Conservation (phyloP, 2,329 filamentous ascomycete species). For the Hypoxylon sp. region DNA sequence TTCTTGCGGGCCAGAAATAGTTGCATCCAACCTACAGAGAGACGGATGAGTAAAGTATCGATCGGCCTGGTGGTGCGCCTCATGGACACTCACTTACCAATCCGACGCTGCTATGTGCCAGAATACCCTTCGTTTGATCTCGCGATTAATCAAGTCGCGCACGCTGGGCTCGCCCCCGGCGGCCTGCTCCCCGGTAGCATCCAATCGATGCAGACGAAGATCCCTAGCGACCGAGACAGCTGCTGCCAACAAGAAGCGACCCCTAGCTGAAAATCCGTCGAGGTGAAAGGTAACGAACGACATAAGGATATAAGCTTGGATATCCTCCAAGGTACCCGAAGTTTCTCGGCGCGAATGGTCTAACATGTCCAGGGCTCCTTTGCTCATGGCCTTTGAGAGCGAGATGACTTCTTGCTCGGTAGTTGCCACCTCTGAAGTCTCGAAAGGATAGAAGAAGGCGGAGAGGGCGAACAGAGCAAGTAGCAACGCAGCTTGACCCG, state of each 20-base stretch:
- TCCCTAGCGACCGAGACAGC: slow-evolving; percentile 32
- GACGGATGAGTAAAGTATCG: not conserved
- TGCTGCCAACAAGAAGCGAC: slow-evolving; percentile 25
- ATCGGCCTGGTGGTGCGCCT: no score
- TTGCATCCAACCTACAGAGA: slow-evolving; percentile 31
- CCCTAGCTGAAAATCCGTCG: slow-evolving; percentile 33
- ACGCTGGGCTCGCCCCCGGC: not conserved
- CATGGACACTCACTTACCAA: slow-evolving; percentile 13
- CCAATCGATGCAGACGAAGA: slow-evolving; percentile 32
- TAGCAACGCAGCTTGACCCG: slow-evolving; percentile 38
- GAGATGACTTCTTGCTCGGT: slow-evolving; percentile 29
- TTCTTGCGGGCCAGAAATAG: slow-evolving; percentile 35
- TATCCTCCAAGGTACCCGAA: slow-evolving; percentile 32
- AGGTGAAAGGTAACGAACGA: slow-evolving; percentile 32
- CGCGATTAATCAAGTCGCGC: slow-evolving; percentile 16
- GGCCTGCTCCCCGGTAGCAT: slow-evolving; percentile 12
- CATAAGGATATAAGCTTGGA: slow-evolving; percentile 35
- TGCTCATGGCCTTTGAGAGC: slow-evolving; percentile 20
- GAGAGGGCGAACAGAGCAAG: slow-evolving; percentile 40
- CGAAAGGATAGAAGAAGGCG: slow-evolving; percentile 37
- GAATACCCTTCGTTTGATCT: slow-evolving; percentile 32
- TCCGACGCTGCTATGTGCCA: slow-evolving; percentile 31
- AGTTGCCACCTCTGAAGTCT: slow-evolving; percentile 28
- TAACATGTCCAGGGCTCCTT: slow-evolving; percentile 27
- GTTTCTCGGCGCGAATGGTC: slow-evolving; percentile 34